These are phyloP conservation scores for Mycosphaerella arachidis DNA, from an alignment of 2,329 filamentous ascomycete species.

Conservation along the genomic window DNA sequence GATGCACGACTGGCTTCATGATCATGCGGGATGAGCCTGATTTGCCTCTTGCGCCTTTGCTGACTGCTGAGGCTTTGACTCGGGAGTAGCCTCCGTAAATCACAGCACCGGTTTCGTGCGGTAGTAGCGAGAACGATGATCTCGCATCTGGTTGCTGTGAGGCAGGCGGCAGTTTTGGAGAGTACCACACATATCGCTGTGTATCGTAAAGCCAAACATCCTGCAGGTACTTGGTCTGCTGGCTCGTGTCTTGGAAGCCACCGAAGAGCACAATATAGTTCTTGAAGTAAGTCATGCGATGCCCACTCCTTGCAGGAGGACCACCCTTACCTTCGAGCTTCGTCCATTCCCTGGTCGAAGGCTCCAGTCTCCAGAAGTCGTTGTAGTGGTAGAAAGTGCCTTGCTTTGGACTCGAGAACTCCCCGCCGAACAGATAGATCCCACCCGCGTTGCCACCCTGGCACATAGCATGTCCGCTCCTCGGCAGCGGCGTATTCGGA, in stretches of 20 bases:
- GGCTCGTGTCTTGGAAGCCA: slow-evolving; percentile 94
- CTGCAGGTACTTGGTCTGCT: slow-evolving; percentile 87
- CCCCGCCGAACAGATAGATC: slow-evolving; percentile 90
- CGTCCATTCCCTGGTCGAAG: slow-evolving; percentile 80
- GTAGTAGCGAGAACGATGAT: slow-evolving; percentile 86
- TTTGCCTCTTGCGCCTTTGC: slow-evolving; percentile 50
- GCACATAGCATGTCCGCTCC: slow-evolving; percentile 93
- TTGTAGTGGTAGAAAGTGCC: slow-evolving; percentile 99
- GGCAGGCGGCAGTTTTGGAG: slow-evolving; percentile 67
- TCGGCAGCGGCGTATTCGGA: slow-evolving; percentile 84
- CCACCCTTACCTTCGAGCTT: slow-evolving; percentile 78
- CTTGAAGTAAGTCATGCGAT: slow-evolving; percentile 85
- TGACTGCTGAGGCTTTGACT: slow-evolving; percentile 62
- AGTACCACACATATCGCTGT: slow-evolving; percentile 77
- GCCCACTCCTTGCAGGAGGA: slow-evolving; percentile 75
- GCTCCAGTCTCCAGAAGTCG: slow-evolving; percentile 93
- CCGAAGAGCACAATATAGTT: slow-evolving; percentile 95
- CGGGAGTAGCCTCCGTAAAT: slow-evolving; percentile 92
- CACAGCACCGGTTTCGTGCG: slow-evolving; percentile 83
- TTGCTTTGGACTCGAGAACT: slow-evolving; percentile 95
- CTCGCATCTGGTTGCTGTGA: slow-evolving; percentile 78
- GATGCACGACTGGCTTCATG: slow-evolving; percentile 82
- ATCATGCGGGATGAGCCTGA: slow-evolving; percentile 62
- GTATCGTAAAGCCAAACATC: slow-evolving; percentile 98
- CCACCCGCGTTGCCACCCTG: slow-evolving; percentile 78